phyloP scores from a whole-genome alignment of 169 alveolate species.

The Plasmodium gaboni region DNA sequence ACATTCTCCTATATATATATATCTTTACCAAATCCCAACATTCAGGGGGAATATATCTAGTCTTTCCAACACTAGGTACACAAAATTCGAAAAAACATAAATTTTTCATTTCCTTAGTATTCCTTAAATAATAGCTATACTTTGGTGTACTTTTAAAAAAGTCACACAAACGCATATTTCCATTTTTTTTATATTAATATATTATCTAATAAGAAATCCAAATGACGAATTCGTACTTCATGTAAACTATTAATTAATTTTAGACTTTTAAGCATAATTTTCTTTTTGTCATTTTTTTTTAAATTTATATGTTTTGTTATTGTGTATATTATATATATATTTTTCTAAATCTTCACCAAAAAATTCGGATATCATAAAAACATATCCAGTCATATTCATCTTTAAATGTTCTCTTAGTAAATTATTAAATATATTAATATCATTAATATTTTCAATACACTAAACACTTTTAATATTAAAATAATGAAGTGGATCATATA shows the following conservation, averaged over 20 bases:
- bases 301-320: constrained; percentile 62
- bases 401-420: constrained; percentile 17
- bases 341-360: constrained; percentile 80
- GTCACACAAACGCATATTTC: constrained; percentile 83
- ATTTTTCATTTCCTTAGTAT: constrained; percentile 70
- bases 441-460: constrained; percentile 1
- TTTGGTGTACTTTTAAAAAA: constrained; percentile 86
- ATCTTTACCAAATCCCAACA: constrained; percentile 83
- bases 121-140: constrained; percentile 76
- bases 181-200: constrained; percentile 79
- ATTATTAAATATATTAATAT: constrained; percentile 55
- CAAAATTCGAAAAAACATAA: constrained; percentile 81
- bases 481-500: constrained; percentile 72
- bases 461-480: background rate
- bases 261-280: constrained; percentile 76
- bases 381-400: constrained; percentile 74
- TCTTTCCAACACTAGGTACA: constrained; percentile 88
- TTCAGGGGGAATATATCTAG: constrained; percentile 89
- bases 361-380: constrained; percentile 77
- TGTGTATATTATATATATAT: constrained; percentile 70
- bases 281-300: constrained; percentile 79
- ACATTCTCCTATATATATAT: constrained; percentile 63
- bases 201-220: constrained; percentile 87
- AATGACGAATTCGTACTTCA: constrained; percentile 83
- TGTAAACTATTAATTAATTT: constrained; percentile 78